phyloP scores from a whole-genome alignment of 352 stramenopile genomes.

The Plasmopara viticola region DNA sequence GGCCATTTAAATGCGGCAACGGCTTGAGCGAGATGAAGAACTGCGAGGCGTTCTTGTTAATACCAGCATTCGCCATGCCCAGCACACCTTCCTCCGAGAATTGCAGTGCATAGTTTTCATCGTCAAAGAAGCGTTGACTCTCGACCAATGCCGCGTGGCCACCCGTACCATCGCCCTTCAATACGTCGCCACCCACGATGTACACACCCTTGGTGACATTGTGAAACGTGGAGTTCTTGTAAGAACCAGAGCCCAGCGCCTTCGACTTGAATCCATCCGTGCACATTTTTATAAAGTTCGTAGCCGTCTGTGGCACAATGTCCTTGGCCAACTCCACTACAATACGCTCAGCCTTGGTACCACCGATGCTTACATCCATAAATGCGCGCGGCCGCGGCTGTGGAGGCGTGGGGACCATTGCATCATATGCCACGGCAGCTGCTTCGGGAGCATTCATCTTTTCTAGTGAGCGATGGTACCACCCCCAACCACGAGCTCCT shows the following conservation, averaged over 20 bases:
- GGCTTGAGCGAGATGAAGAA: conserved; percentile 97
- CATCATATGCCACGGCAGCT: conserved; percentile 55
- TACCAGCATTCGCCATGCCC: conserved; percentile 97
- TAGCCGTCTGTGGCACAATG: conserved; percentile 65
- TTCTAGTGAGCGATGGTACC: conserved; percentile 75
- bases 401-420: conserved; percentile 44
- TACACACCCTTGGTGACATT: conserved; percentile 82
- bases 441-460: conserved; percentile 79
- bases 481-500: conserved; percentile 68
- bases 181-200: conserved; percentile 65
- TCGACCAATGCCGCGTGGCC: conserved; percentile 66
- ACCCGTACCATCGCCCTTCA: conserved; percentile 67
- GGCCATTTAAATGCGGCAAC: conserved; percentile 79
- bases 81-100: conserved; percentile 79
- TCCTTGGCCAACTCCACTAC: conserved; percentile 81
- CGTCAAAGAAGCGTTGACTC: conserved; percentile 71
- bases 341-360: conserved; percentile 64
- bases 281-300: conserved; percentile 77
- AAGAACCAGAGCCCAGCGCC: conserved; percentile 58
- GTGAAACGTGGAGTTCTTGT: conserved; percentile 81
- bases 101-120: conserved; percentile 85
- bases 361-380: conserved; percentile 79
- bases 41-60: conserved; percentile 98
- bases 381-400: conserved; percentile 62
- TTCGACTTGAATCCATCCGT: conserved; percentile 56